Evolutionary conservation across 2,329 filamentous ascomycete species (phyloP).

Genomic region (Orbilia quercus): DNA sequence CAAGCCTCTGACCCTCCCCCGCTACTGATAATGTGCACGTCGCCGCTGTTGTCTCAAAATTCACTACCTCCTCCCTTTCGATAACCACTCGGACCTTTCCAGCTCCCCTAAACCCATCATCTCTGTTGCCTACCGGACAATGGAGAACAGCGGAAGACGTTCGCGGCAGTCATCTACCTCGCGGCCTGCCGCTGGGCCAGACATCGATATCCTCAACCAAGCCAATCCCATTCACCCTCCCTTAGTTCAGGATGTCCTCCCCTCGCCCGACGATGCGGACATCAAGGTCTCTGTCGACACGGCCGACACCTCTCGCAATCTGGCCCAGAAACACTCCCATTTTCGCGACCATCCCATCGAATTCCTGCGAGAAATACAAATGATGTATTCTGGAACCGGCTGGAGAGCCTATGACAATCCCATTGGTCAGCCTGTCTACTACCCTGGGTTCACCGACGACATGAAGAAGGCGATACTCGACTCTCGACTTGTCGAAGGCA

Average conservation of each 20-base stretch:
- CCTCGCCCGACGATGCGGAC: constrained; percentile 62
- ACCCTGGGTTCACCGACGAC: constrained; percentile 87
- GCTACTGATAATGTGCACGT: constrained; percentile 44
- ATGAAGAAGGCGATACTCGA: constrained; percentile 87
- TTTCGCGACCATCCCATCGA: constrained; percentile 71
- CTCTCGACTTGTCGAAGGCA: constrained; percentile 65
- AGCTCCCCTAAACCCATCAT: neutral
- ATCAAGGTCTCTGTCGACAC: constrained; percentile 29
- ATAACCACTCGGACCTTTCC: neutral
- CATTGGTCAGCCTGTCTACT: constrained; percentile 93
- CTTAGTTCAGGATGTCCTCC: constrained; percentile 54
- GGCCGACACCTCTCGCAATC: constrained; percentile 22
- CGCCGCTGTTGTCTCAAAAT: constrained; percentile 30
- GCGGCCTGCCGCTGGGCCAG: constrained; percentile 72
- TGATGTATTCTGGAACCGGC: constrained; percentile 90
- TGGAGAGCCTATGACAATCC: constrained; percentile 94
- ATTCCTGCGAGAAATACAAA: constrained; percentile 90
- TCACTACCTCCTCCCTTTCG: constrained; percentile 33
- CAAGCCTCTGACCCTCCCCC: neutral
- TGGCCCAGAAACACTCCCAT: constrained; percentile 53
- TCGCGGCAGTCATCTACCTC: constrained; percentile 55
- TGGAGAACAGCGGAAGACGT: constrained; percentile 27
- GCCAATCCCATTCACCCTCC: constrained; percentile 77
- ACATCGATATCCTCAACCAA: constrained; percentile 80
- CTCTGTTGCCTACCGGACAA: constrained; percentile 4